phyloP scores from a whole-genome alignment of 345 rosid species.

The Corchorus olitorius region DNA sequence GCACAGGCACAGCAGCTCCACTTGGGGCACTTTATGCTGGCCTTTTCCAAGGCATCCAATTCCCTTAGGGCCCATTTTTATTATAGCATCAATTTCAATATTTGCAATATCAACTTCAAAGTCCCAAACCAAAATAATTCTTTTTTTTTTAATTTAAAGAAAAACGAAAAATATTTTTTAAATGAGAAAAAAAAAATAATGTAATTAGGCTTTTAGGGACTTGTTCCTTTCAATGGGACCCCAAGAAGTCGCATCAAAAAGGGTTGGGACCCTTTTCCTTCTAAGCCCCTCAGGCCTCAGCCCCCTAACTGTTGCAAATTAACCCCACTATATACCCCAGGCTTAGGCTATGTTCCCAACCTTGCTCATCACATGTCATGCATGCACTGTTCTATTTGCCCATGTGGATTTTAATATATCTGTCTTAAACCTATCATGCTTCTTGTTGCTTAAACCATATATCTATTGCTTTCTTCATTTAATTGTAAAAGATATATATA shows the following conservation, averaged over 20 bases:
- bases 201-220: conserved; percentile 18
- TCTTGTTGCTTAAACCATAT: not conserved
- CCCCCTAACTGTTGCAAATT: conserved; percentile 19
- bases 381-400: conserved; percentile 14
- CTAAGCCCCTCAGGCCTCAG: not conserved
- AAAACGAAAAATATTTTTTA: not conserved
- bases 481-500: conserved; percentile 4
- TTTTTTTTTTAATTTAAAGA: no score
- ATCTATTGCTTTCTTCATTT: conserved; percentile 22
- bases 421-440: conserved; percentile 19
- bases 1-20: conserved; percentile 14
- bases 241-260: conserved; percentile 6
- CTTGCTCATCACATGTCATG: conserved; percentile 26
- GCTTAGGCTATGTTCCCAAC: conserved; percentile 15
- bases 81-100: not conserved
- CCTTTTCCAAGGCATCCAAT: conserved; percentile 33
- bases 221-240: conserved; percentile 20
- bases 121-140: not conserved
- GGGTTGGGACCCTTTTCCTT: not conserved
- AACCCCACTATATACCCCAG: no score
- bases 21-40: conserved; percentile 34
- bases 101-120: not conserved
- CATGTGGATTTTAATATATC: not conserved
- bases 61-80: conserved; percentile 28
- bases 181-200: conserved; percentile 8